Evolutionary conservation across 129 eudicot genomes (phyloP).

Genomic region (Ambrosia trifida): DNA sequence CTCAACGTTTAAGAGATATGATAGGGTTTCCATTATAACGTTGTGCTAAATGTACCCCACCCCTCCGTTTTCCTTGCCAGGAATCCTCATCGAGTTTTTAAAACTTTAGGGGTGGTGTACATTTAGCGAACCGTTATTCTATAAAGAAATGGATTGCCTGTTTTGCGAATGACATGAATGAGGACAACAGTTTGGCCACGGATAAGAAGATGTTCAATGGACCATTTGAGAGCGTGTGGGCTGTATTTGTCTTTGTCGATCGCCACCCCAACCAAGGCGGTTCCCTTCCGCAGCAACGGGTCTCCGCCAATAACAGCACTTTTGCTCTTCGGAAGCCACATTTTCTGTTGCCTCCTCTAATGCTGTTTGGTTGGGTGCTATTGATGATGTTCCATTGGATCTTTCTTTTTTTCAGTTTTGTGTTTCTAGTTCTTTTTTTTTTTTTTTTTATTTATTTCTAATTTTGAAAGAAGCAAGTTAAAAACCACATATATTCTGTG

Average conservation of each 20-base stretch:
- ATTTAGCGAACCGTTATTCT: too few relatives aligned
- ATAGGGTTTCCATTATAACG: too few relatives aligned
- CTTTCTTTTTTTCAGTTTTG: not conserved
- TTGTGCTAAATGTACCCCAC: too few relatives aligned
- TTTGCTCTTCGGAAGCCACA: slow-evolving; percentile 47
- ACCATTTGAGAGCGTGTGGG: slow-evolving; percentile 57
- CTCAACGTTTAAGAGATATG: not conserved
- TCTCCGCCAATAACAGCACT: slow-evolving; percentile 26
- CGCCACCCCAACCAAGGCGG: slow-evolving; percentile 49
- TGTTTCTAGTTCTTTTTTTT: not conserved
- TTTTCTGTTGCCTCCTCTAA: slow-evolving; percentile 16
- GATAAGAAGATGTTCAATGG: slow-evolving; percentile 45
- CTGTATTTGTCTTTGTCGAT: slow-evolving; percentile 55
- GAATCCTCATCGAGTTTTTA: too few relatives aligned
- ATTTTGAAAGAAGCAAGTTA: not conserved
- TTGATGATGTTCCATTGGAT: slow-evolving; percentile 16
- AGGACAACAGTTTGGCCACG: slow-evolving; percentile 50
- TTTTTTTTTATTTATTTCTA: slow-evolving; percentile 1
- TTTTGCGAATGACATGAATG: slow-evolving; percentile 46
- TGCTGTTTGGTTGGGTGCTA: slow-evolving; percentile 8
- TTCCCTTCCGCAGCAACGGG: slow-evolving; percentile 15
- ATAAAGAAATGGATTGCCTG: slow-evolving; percentile 26
- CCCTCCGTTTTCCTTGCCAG: too few relatives aligned
- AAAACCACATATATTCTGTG: slow-evolving; percentile 28
- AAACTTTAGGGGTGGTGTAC: too few relatives aligned